phyloP scores from a whole-genome alignment of 2,329 filamentous ascomycete species.

The Fusarium musae region DNA sequence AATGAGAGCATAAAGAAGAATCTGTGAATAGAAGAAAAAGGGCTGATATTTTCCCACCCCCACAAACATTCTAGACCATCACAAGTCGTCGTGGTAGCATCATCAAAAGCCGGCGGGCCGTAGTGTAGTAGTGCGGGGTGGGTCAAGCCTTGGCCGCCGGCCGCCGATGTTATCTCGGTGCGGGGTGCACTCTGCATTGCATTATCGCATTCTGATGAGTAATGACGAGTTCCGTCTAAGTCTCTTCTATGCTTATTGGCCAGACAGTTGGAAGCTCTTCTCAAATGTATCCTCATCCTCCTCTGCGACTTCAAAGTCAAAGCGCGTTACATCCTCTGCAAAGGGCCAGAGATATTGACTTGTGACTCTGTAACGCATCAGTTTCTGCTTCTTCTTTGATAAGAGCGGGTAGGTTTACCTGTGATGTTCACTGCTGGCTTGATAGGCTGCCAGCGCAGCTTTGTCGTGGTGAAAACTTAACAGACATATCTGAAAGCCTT shows the following conservation, averaged over 20 bases:
- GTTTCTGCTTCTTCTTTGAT: rapidly evolving
- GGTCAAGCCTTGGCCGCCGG: conserved; percentile 20
- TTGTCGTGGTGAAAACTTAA: conserved; percentile 62
- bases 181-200: background rate
- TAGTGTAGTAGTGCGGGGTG: background rate
- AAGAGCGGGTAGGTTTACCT: conserved; percentile 45
- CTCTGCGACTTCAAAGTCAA: conserved; percentile 63
- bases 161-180: conserved; percentile 5
- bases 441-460: conserved; percentile 61
- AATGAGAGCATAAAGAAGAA: background rate
- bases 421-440: conserved; percentile 63
- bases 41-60: background rate
- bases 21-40: background rate
- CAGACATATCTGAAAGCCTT: conserved; percentile 63
- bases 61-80: conserved; percentile 2
- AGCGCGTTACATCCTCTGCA: conserved; percentile 63
- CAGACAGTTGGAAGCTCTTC: conserved; percentile 13
- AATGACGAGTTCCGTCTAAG: background rate
- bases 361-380: conserved; percentile 56
- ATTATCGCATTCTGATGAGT: conserved; percentile 8
- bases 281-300: conserved; percentile 50
- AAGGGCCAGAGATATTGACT: conserved; percentile 62
- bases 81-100: background rate
- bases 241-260: background rate
- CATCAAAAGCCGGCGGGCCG: conserved; percentile 17